Evolutionary conservation across 345 rosid species (phyloP), one percentile per base, ranked within the genome.

Genomic region (Theobroma cacao): DNA sequence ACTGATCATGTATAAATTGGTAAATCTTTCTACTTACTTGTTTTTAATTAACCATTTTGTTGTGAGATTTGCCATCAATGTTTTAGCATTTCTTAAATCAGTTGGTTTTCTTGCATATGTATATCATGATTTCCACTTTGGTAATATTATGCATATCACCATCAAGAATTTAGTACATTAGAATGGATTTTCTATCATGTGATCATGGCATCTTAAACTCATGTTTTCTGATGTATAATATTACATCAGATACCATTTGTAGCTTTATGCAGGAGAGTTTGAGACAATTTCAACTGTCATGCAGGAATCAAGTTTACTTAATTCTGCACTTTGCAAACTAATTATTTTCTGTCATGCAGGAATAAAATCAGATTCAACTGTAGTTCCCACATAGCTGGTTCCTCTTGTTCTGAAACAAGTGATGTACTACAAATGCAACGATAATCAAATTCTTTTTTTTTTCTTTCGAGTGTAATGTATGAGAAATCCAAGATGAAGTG

Each of bases 1-100:
- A 50, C 45, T 79, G 50, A 61, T 33, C 38, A 26, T 69, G 38
- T 76, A 58, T 63, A 48, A 53, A 85, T 81, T 34, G 62, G 80
- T 80, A 56, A 69, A 28, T 22, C 12, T 47, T 74, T 60, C 77
- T 12, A 56, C 59, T 55, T 26, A 10, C 1, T 6, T 33, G 28
- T 43, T 30, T 75, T 66, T 47, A 18, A 59, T 61, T 38, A 26
- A 77, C 7, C 22, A 41, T 34, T 61, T 47, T 66, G 63, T 75
- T 52, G 8, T 34, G 63, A 50, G 65, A 45, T 34, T 28, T 43
- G 20, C 40, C 58, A 20, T 80, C 4, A n/a, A 9, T 20, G 9
- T 50, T 30, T 50, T 18, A 9, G 41, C 28, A 9, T 20, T 70
- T 71, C 75, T 20, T 71, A 26, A 24, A 43, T 68, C n/a, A 24